A percentile compares a stretch with the other conserved stretches of the same genome.
Conservation (phyloP, 805 yeast species). For the Nakazawaea wickerhamii region DNA sequence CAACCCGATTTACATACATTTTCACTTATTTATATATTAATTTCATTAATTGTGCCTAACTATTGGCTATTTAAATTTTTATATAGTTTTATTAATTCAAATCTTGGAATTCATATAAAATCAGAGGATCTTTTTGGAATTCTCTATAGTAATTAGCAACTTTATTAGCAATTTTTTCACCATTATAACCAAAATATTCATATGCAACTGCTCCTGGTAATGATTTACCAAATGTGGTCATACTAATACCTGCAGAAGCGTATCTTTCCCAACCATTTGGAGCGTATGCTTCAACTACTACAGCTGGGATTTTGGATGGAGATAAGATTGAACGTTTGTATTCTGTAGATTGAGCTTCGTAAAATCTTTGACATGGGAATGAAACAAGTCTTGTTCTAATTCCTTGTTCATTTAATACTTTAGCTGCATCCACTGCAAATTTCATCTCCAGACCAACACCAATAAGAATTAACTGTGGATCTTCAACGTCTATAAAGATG, state of each 20-base stretch:
- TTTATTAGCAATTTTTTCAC: slow-evolving; percentile 22
- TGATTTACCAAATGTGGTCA: slow-evolving; percentile 30
- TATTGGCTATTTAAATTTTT: not conserved
- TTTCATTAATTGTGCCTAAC: not conserved
- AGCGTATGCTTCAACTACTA: slow-evolving; percentile 31
- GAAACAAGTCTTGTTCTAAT: slow-evolving; percentile 23
- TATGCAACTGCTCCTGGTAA: slow-evolving; percentile 29
- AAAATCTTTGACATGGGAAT: slow-evolving; percentile 28
- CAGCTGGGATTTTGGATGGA: slow-evolving; percentile 23
- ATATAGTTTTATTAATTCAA: not conserved
- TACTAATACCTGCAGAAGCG: slow-evolving; percentile 29
- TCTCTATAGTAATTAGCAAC: slow-evolving; percentile 22
- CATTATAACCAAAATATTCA: slow-evolving; percentile 26
- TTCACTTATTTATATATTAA: too few relatives aligned
- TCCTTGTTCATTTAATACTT: slow-evolving; percentile 21
- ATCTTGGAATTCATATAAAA: not conserved
- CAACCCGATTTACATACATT: too few relatives aligned
- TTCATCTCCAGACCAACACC: slow-evolving; percentile 26
- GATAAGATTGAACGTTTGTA: slow-evolving; percentile 23
- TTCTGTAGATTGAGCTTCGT: slow-evolving; percentile 24
- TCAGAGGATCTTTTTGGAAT: not conserved
- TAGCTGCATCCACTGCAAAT: slow-evolving; percentile 25
- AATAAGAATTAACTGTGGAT: slow-evolving; percentile 22
- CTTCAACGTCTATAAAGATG: slow-evolving; percentile 18
- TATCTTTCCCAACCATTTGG: slow-evolving; percentile 32